Conservation (phyloP, 83 land plant species). For the Picea engelmannii region DNA sequence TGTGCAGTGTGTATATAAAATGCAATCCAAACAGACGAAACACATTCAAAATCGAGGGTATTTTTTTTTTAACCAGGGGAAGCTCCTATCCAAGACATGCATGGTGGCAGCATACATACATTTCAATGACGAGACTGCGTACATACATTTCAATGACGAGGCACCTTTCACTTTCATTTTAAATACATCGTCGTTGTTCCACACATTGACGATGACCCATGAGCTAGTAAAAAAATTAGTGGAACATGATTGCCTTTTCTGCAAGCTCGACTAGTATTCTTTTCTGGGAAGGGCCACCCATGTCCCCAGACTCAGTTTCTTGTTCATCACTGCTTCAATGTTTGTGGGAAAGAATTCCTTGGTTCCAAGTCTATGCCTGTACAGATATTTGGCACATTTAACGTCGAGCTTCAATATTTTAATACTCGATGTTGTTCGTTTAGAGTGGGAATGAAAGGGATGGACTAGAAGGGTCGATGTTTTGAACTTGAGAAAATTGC, state of each 20-base stretch:
- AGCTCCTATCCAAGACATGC: slow-evolving; percentile 29
- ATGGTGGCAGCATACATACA: too few species aligned
- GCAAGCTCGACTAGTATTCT: slow-evolving; percentile 28
- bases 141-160: slow-evolving; percentile 9
- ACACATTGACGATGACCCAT: slow-evolving; percentile 56
- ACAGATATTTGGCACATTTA: slow-evolving; percentile 31
- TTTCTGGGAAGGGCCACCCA: slow-evolving; percentile 27
- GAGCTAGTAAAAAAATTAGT: slow-evolving; percentile 8
- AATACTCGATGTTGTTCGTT: slow-evolving; percentile 22
- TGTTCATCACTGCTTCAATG: slow-evolving; percentile 33
- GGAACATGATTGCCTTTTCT: slow-evolving; percentile 6
- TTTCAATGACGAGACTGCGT: too few species aligned
- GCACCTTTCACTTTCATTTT: slow-evolving; percentile 47
- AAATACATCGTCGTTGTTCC: slow-evolving; percentile 44
- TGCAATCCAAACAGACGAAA: slow-evolving; percentile 66
- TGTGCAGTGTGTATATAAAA: slow-evolving; percentile 58
- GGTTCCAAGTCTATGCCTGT: slow-evolving; percentile 20
- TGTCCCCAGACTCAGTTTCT: slow-evolving; percentile 35
- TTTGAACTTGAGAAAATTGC: slow-evolving; percentile 51
- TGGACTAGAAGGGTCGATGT: slow-evolving; percentile 69
- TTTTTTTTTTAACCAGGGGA: slow-evolving; percentile 49
- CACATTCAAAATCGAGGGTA: slow-evolving; percentile 60
- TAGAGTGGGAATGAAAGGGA: slow-evolving; percentile 58
- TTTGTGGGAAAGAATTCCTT: slow-evolving; percentile 64
- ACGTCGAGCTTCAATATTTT: slow-evolving; percentile 21